Base-by-base conservation (phyloP, 1,284 basidiomycete species). In the Ustilago nuda region DNA sequence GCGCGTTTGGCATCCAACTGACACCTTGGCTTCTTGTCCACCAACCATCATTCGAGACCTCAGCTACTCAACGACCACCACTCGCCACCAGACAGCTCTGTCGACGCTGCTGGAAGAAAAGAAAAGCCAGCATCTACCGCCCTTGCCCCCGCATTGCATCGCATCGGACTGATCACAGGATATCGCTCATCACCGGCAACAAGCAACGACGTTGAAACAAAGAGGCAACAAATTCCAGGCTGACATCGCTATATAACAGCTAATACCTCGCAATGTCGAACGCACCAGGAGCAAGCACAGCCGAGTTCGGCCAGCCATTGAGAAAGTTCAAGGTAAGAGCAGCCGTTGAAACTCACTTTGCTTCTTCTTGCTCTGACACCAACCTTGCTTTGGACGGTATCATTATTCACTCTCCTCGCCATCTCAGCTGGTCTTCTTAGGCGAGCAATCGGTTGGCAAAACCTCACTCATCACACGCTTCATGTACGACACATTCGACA, bases 401-500 rank as follows among this genome's bases (percentile, higher is more conserved):
- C 41, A 17, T 8, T 45, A 11, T 51, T 2, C 57, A 35, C 50
- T 39, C 8, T 27, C 41, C 17, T 46, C 15, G 17, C 3, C 3
- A 30, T n/a, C 8, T 12, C 59, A 80, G 81, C 79, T 85, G 56
- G 84, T 85, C 37, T 85, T 85, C 53, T 65, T 85, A 30, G 82
- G 81, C 35, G 79, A 84, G 70, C 82, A 82, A 61, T 79, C 80
- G 35, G 82, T 84, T 4, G 84, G 85, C 13, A 85, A 88, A 91
- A 99, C 97, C 13, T 95, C 93, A 88, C 89, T 99, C 65, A 99
- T 99, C 87, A 99, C 97, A 72, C 91, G 96, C 3, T 85, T 82
- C 78, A 98, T 98, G 96, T 99, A 99, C 87, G 97, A 99, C 88
- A 98, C 97, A 0, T 99, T 99, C 87, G 97, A 99, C 89, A 98